phyloP scores from a whole-genome alignment of 371 early-diverging fungal species.

The Apophysomyces elegans region DNA sequence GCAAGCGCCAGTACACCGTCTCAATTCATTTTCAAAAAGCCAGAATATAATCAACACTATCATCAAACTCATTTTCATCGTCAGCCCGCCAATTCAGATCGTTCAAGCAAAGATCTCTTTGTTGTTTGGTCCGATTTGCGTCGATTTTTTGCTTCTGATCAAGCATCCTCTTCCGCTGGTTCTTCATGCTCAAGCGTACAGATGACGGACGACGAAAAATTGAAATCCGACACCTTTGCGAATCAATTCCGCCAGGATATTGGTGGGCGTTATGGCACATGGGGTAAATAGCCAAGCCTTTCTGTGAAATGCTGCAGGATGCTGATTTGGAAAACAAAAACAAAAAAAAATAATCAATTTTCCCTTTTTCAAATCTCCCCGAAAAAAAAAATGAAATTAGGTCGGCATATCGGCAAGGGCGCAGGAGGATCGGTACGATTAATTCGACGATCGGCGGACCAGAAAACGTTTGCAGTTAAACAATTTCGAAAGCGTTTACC shows the following conservation, averaged over 20 bases:
- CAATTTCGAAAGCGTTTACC: slow-evolving; percentile 79
- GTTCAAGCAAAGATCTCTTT: slow-evolving; percentile 16
- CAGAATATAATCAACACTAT: slow-evolving; percentile 42
- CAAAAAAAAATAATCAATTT: slow-evolving; percentile 18
- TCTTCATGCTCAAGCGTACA: slow-evolving; percentile 9
- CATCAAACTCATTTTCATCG: slow-evolving; percentile 47
- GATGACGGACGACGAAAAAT: slow-evolving; percentile 9
- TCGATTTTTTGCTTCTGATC: slow-evolving; percentile 30
- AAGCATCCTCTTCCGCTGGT: slow-evolving; percentile 17
- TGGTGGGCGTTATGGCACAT: slow-evolving; percentile 33
- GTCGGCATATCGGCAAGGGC: slow-evolving; percentile 75
- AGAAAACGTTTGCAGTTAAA: slow-evolving; percentile 77
- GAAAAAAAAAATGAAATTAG: slow-evolving; percentile 23
- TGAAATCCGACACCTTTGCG: slow-evolving; percentile 23
- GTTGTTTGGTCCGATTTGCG: slow-evolving; percentile 31
- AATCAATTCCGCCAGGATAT: slow-evolving; percentile 36
- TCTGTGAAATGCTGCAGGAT: background rate
- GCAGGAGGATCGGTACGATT: slow-evolving; percentile 80
- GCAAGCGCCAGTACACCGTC: slow-evolving; percentile 34
- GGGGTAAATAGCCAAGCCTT: slow-evolving; percentile 28
- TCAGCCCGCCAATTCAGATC: slow-evolving; percentile 8
- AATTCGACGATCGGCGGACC: slow-evolving; percentile 54
- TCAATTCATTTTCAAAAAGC: slow-evolving; percentile 47
- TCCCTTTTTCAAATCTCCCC: background rate
- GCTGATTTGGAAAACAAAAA: background rate